Evolutionary conservation across 805 yeast species (phyloP).

Genomic region (Metschnikowia noctiluminum): DNA sequence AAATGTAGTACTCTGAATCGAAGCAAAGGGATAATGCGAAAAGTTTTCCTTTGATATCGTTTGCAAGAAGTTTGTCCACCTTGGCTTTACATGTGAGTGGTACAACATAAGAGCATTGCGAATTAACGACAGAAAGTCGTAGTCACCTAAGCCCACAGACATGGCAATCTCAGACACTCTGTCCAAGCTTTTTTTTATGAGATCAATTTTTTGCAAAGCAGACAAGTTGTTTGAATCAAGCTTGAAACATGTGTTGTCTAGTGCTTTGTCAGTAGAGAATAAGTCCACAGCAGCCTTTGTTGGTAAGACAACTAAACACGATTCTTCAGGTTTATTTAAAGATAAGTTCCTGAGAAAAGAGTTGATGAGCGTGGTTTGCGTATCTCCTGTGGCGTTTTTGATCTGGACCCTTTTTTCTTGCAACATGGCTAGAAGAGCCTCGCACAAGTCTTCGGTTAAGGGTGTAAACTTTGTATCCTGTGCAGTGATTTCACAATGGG

Average conservation of each 20-base stretch:
- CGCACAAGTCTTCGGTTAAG: constrained; percentile 1
- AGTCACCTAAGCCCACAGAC: constrained; percentile 15
- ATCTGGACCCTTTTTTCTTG: background rate
- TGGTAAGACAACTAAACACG: constrained; percentile 13
- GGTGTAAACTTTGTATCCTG: background rate
- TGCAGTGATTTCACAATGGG: background rate
- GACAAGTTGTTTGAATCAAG: constrained; percentile 3
- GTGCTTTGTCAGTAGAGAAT: background rate
- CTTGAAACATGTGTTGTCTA: background rate
- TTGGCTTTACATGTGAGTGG: constrained; percentile 18
- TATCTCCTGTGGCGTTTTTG: background rate
- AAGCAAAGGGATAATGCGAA: constrained; percentile 12
- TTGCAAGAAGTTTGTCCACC: constrained; percentile 16
- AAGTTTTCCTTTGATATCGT: constrained; percentile 3
- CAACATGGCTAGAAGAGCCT: constrained; percentile 2
- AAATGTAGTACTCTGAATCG: background rate
- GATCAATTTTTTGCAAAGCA: constrained; percentile 2
- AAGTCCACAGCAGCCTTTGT: constrained; percentile 13
- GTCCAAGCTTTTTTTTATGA: constrained; percentile 9
- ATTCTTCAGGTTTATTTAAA: background rate
- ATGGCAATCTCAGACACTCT: constrained; percentile 13
- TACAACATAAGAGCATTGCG: constrained; percentile 21
- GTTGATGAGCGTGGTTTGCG: background rate
- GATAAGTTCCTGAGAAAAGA: constrained; percentile 1
- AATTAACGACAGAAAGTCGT: constrained; percentile 15